Base-by-base conservation (phyloP, 2,329 filamentous ascomycete genomes). In the Calonectria pseudoreteaudii region DNA sequence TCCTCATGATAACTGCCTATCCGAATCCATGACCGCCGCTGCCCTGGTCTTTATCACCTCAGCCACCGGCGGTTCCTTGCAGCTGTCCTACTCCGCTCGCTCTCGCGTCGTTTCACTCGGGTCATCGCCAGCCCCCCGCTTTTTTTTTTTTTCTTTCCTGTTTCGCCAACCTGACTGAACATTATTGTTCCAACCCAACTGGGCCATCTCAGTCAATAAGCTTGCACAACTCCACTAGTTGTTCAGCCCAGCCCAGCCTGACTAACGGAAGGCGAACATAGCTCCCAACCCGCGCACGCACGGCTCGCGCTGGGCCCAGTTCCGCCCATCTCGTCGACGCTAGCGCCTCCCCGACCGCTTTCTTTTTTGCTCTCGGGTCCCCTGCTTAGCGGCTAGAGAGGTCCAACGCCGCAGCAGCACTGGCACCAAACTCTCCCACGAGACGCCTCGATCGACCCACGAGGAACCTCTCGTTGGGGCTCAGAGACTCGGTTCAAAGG, bases 261-360 rank as follows among this genome's bases (percentile, higher is more conserved):
- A 44, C 60, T 56, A 72, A 53, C 53, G 65, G 53, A 65, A 41
- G 52, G 49, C 58, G 66, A 50, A 52, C 36, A 44, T 65, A 52
- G 58, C 38, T 62, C 66, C 38, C 38, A 47, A 30, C 23, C 44
- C 36, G 23, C 56, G 66, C 16, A 66, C 18, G 58, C 58, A 64
- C 58, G 41, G 52, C 66, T 30, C 66, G 52, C 31, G 30, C 36
- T 23, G 53, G 47, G 26, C n/a, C 70, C 68, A 36, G 36, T 20
- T 71, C 50, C 36, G 49, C 36, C 68, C 50, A 66, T 28, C 62
- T 28, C 44, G 28, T 36, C n/a, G 30, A 38, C 28, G 36, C 31
- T 72, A 66, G 71, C 71, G 66, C 44, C 41, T 73, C 67, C 71
- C 71, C 71, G 71, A 73, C 71, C 71, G 71, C 71, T 68, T 73